Base-by-base conservation (phyloP, 768 basidiomycete species). In the Butyriboletus loyo region DNA sequence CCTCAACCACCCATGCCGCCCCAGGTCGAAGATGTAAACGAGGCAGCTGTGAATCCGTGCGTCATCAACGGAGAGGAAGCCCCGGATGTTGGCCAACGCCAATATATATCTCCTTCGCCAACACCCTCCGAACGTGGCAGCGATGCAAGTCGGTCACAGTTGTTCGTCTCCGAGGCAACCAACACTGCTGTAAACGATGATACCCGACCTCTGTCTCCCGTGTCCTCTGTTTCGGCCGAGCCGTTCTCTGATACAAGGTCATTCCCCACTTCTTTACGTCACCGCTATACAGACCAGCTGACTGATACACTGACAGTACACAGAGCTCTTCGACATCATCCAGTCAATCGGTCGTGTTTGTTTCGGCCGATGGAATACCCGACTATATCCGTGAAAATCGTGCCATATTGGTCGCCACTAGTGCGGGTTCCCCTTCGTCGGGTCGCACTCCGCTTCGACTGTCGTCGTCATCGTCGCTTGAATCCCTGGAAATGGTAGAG, bases 121-220 rank as follows among this genome's bases (percentile, higher is more conserved):
- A 58, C 67, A 2, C 65, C 69, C 1, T 67, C 67, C 0, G 67
- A 71, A 34, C 67, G 60, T 17, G 67, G 61, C 9, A 69, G 67
- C 44, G 25, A 55, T 38, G 19, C 15, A 2, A 59, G 49, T 37
- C 56, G 30, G 8, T 13, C 30, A 25, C 53, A 44, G 3, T 6
- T 37, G 4, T 38, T 3, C 3, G 32, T 42, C 6, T 57, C 54
- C 21, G 50, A 41, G 27, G 31, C 34, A 7, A 46, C 52, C 31
- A 15, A 46, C 28, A 27, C 35, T 6, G 53, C 49, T 11, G 14
- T 27, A 0, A 22, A 52, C 7, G 39, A 56, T n/a, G 54, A 54
- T 8, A 47, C 54, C 14, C 52, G 49, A 25, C 30, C 54, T 11
- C 39, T 27, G 0, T 66, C 66, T 17, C 56, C 54, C 0, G 44